Conservation (phyloP, 352 stramenopile genomes). For the Phytophthora pluvialis region DNA sequence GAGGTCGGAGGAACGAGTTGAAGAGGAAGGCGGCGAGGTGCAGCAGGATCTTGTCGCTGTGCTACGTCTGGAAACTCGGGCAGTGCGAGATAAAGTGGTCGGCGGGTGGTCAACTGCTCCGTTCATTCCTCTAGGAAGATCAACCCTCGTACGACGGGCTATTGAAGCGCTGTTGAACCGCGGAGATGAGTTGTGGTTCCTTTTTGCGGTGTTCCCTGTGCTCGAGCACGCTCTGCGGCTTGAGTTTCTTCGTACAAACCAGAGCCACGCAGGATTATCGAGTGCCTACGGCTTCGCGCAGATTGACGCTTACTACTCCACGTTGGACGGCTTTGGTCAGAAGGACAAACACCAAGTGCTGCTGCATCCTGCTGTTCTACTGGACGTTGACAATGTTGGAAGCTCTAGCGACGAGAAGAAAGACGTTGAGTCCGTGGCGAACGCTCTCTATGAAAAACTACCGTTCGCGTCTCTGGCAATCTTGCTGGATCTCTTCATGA, state of each 20-base stretch:
- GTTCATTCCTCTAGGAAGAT: constrained; percentile 54
- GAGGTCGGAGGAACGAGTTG: neutral
- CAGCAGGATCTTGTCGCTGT: constrained; percentile 17
- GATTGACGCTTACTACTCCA: constrained; percentile 80
- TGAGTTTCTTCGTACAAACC: constrained; percentile 61
- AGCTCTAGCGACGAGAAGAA: neutral
- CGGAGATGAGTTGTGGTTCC: constrained; percentile 60
- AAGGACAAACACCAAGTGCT: constrained; percentile 81
- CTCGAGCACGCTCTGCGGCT: constrained; percentile 69
- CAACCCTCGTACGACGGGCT: constrained; percentile 41
- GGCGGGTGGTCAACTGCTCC: constrained; percentile 17
- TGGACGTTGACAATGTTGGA: constrained; percentile 8
- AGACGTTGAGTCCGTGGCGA: constrained; percentile 21
- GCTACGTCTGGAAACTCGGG: constrained; percentile 11
- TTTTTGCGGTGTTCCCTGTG: constrained; percentile 68
- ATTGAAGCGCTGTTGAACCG: constrained; percentile 28
- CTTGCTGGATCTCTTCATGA: constrained; percentile 82
- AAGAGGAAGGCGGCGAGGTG: neutral
- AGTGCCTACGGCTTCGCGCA: constrained; percentile 57
- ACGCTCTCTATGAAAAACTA: constrained; percentile 59
- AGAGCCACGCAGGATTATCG: constrained; percentile 31
- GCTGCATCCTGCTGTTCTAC: constrained; percentile 47
- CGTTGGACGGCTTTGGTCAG: constrained; percentile 79
- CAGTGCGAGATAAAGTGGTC: constrained; percentile 1
- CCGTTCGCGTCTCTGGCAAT: constrained; percentile 48